Base-by-base conservation (phyloP, 306 rosid species). In the Lathyrus sativus region DNA sequence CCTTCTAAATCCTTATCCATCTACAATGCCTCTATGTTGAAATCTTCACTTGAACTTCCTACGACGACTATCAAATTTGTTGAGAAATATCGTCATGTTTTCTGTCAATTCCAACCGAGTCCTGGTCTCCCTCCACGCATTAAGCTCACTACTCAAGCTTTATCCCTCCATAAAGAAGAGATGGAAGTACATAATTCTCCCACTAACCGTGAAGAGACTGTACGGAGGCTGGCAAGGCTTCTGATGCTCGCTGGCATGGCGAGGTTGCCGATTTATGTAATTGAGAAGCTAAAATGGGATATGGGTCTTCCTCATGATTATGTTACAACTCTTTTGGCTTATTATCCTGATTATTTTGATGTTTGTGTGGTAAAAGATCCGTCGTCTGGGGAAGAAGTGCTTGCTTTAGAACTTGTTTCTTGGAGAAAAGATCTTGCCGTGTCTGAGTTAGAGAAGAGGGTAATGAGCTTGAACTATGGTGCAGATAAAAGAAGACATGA, bases 261-360 rank as follows among this genome's bases (percentile, higher is more conserved):
- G 5, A 81, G 68, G 57, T 80, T 89, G 87, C 96, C 97, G 39
- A 39, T 91, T 13, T 77, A 78, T 79, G 68, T 91, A 33, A 84
- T 89, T 63, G 88, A 91, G 62, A 80, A 72, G 74, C 74, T 91
- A 41, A 88, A 84, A 59, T 91, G 97, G 96, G 97, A 91, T 79
- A 8, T 91, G 82, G 96, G 97, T 74, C 95, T 89, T 67, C 96
- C 93, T 18, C 83, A 78, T 37, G 77, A 82, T 76, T 84, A 80
- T 73, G 71, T 84, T 66, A 68, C 62, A 11, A 62, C 76, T 0
- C 91, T 91, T 78, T 81, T 91, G 65, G 74, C 81, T 24, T 89
- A 85, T 61, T 89, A 85, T 73, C 96, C 97, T 11, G 95, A 91
- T 50, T 88, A 83, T 60, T 89, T 91, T 79, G 79, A 84, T 65